phyloP scores from a whole-genome alignment of 2,329 filamentous ascomycete genomes.

The Alternaria sp. region DNA sequence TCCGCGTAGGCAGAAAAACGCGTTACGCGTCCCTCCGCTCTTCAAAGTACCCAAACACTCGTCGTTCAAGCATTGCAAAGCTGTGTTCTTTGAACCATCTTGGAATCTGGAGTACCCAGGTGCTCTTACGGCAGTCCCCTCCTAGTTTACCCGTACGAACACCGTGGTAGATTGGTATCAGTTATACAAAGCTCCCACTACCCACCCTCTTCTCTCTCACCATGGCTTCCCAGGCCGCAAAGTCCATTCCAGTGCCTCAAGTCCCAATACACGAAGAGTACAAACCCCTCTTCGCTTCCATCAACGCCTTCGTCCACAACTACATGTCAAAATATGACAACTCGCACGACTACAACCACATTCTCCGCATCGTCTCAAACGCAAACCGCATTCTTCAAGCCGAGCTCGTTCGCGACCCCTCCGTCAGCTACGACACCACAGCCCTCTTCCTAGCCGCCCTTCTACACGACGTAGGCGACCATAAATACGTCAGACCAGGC shows the following conservation, averaged over 20 bases:
- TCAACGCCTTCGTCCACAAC: conserved; percentile 40
- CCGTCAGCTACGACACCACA: conserved; percentile 55
- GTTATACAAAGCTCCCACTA: too few species aligned
- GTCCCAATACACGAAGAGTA: conserved; percentile 30
- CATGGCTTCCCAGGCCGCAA: conserved; percentile 17
- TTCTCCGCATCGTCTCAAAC: conserved; percentile 78
- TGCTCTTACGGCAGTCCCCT: too few species aligned
- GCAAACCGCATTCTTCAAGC: conserved; percentile 68
- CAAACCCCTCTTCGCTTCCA: conserved; percentile 32
- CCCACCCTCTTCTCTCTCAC: too few species aligned
- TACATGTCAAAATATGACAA: conserved; percentile 64
- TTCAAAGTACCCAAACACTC: not conserved
- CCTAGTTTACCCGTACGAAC: too few species aligned
- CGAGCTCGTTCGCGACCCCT: conserved; percentile 51
- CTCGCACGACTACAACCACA: conserved; percentile 88
- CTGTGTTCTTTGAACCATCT: too few species aligned
- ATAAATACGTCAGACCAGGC: conserved; percentile 70
- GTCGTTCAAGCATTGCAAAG: not conserved
- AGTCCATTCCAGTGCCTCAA: conserved; percentile 24
- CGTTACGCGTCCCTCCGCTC: not conserved
- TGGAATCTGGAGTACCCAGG: too few species aligned
- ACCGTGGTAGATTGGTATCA: too few species aligned
- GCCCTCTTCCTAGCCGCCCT: conserved; percentile 70
- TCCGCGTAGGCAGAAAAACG: conserved; percentile 25
- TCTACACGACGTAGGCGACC: conserved; percentile 82